Evolutionary conservation across 2,329 filamentous ascomycete species (phyloP), one percentile per base, ranked within the genome.

Genomic region (Mycocentrospora acerina): DNA sequence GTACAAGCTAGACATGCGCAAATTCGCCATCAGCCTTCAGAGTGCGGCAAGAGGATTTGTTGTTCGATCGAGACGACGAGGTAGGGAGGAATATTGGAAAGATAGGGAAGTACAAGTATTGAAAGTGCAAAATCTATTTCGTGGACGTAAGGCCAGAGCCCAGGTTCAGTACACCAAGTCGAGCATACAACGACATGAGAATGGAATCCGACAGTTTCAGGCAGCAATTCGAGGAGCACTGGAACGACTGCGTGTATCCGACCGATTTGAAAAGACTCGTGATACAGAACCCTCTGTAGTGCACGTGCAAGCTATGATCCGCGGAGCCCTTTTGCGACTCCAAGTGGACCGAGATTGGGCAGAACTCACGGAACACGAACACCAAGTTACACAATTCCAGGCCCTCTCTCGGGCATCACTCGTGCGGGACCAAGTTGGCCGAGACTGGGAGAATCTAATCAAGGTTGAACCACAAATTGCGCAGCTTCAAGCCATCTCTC

Each of bases 1-100:
- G 45, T 96, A 96, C 68, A 81, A 87, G 32, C 72, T 93, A 40
- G 81, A 84, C 50, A 96, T 95, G 90, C 80, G 81, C 39, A 78
- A 73, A 14, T 95, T 95, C 60, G 88, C 90, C 2, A 74, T 86
- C 18, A 77, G 82, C 45, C 77, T 96, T 13, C 93, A 98, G 66
- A 90, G 88, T 46, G 78, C 82, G 5, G 80, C 81, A 3, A 82
- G 91, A 32, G 91, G 89, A 3, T 86, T 86, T 61, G 71, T 96
- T 26, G 77, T 84, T 16, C 82, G 93, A 44, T 78, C 74, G 34
- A 76, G 77, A 26, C 74, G 86, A 57, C 71, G 73, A 45, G 75
- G 79, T 27, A 81, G 82, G 43, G 81, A 88, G 52, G 70, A 79
- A 39, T 78, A 82, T 59, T 88, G 83, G 80, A 82, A 83, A 59